Base-by-base conservation (phyloP, 139 green algal genomes). In the Chlamydomonas sp. region DNA sequence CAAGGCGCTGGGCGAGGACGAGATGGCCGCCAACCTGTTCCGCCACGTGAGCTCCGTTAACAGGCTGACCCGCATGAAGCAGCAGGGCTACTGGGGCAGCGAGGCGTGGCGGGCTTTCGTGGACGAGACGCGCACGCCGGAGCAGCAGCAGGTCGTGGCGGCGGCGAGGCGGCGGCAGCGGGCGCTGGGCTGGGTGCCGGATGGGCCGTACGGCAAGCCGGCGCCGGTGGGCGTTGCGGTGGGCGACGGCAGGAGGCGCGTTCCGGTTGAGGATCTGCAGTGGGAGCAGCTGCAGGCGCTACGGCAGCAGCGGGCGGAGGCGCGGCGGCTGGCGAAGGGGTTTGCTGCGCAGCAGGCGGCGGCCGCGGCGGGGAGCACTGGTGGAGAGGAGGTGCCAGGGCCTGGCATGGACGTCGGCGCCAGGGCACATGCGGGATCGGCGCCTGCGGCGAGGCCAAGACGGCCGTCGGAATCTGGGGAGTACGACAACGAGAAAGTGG, bases 61-160 rank as follows among this genome's bases (percentile, higher is more conserved):
- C 17, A n/a, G 49, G 16, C 84, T 88, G 0, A 69, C 72, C 16
- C 63, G 75, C 75, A 88, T 88, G 84, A 88, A 88, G 84, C 75
- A 69, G 63, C 75, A 88, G 75, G 84, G 84, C 84, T 88, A 83
- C 64, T 88, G 84, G 84, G 84, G 84, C 84, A 83, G 75, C 58
- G 84, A 88, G 76, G 84, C 84, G 15, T 88, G 84, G 84, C 84
- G 84, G 58, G 84, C 84, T 6, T 88, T 71, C 84, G 62, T 83
- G 5, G 84, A 82, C 57, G 49, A 72, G 0, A 83, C 75, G 3
- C 63, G 75, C 8, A 71, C 60, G 63, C 4, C 17, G 5, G 84
- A 88, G 64, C 75, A 82, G 63, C 63, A 69, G 49, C 20, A 12
- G 15, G 17, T 88, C 60, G 84, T 88, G 57, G 57, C 7, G 75